A percentile compares a stretch with the other conserved stretches of the same genome.
Evolutionary conservation across 768 basidiomycete species (phyloP).

Genomic region (Leccinum longicurvipes): DNA sequence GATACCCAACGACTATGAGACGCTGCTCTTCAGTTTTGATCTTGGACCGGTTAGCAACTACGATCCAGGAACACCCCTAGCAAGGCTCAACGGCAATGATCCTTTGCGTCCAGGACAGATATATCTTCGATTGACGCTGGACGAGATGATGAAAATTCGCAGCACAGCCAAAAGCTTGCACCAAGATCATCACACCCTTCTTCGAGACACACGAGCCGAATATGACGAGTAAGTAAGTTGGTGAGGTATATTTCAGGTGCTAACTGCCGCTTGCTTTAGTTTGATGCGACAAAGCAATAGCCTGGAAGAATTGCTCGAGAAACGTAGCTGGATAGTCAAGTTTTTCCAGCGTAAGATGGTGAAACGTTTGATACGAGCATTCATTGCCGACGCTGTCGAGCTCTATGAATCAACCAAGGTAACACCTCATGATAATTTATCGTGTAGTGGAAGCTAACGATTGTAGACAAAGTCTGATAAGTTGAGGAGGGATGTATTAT

Average conservation of each 20-base stretch:
- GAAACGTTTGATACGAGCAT: background rate
- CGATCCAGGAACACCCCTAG: slow-evolving; percentile 1
- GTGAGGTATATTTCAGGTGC: background rate
- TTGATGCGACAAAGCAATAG: background rate
- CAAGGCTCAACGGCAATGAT: background rate
- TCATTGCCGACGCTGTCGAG: background rate
- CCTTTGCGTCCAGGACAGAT: background rate
- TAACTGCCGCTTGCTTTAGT: background rate
- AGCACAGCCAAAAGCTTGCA: background rate
- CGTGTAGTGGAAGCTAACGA: background rate
- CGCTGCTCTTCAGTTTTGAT: background rate
- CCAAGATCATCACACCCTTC: background rate
- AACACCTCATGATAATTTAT: background rate
- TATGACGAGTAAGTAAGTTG: slow-evolving; percentile 3
- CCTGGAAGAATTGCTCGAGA: background rate
- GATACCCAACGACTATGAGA: slow-evolving; percentile 1
- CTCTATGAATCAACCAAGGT: slow-evolving; percentile 3
- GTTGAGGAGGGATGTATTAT: background rate
- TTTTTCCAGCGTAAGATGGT: background rate
- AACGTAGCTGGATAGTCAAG: background rate
- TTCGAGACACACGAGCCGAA: background rate
- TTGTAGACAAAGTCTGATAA: slow-evolving; percentile 1
- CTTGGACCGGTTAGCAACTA: background rate
- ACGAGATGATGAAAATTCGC: slow-evolving; percentile 8
- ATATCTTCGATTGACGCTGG: slow-evolving; percentile 5